phyloP scores from a whole-genome alignment of 2,329 filamentous ascomycete species.

The Pezicula rhizophila region DNA sequence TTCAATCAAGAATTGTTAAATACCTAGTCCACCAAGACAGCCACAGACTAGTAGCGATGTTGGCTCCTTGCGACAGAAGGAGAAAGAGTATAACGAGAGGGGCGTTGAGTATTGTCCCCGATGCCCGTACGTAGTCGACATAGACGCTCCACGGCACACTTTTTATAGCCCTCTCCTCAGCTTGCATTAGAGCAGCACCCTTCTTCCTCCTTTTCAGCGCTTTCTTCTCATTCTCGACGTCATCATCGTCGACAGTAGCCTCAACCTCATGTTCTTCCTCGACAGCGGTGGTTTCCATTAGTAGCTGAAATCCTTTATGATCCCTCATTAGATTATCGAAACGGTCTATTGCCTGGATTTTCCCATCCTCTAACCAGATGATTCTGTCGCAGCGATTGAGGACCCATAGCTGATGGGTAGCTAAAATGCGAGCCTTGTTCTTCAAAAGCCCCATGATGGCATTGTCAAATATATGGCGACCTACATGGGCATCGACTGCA shows the following conservation, averaged over 20 bases:
- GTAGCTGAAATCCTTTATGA: constrained; percentile 51
- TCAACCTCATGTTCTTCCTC: constrained; percentile 52
- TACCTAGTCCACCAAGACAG: constrained; percentile 81
- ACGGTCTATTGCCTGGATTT: constrained; percentile 55
- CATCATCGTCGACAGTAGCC: constrained; percentile 42
- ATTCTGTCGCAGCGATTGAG: constrained; percentile 62
- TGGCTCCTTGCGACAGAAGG: constrained; percentile 62
- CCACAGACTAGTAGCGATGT: constrained; percentile 83
- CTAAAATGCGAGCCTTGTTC: constrained; percentile 61
- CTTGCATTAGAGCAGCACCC: constrained; percentile 62
- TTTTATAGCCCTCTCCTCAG: constrained; percentile 53
- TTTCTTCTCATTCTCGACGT: constrained; percentile 38
- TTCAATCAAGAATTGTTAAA: constrained; percentile 38
- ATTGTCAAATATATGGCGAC: constrained; percentile 52
- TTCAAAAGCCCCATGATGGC: constrained; percentile 62
- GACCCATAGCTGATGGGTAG: constrained; percentile 64
- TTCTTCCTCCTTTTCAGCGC: constrained; percentile 49
- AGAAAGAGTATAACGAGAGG: constrained; percentile 48
- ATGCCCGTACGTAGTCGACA: constrained; percentile 54
- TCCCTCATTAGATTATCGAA: constrained; percentile 58
- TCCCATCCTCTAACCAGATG: constrained; percentile 59
- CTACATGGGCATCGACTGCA: constrained; percentile 31
- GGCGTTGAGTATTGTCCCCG: constrained; percentile 50
- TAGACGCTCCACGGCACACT: constrained; percentile 57
- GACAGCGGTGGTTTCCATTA: constrained; percentile 53